Evolutionary conservation across 768 basidiomycete genomes (phyloP).

Genomic region (Macrocybe gigantea): DNA sequence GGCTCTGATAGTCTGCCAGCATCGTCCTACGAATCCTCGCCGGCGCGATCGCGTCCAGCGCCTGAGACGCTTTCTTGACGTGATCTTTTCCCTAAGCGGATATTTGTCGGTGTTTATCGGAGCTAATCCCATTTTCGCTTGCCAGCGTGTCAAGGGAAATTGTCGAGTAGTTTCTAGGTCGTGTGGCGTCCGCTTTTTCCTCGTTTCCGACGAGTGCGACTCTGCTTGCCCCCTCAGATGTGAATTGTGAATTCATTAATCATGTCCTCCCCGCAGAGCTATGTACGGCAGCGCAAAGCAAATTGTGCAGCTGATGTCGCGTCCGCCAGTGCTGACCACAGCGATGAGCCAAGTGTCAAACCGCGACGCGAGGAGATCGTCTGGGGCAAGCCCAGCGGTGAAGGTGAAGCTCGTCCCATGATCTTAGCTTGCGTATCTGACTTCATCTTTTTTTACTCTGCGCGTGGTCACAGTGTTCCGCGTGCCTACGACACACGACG

Average conservation of each 20-base stretch:
- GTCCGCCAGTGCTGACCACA: no score
- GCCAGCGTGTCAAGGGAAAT: no score
- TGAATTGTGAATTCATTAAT: constrained; percentile 1
- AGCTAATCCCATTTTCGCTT: no score
- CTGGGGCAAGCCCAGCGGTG: constrained; percentile 81
- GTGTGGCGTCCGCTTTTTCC: constrained; percentile 1
- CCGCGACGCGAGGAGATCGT: constrained; percentile 52
- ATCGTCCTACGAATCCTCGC: constrained; percentile 42
- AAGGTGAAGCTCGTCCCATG: constrained; percentile 39
- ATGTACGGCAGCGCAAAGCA: constrained; percentile 27
- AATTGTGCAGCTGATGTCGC: no score
- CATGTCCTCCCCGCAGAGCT: constrained; percentile 18
- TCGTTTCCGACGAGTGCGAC: constrained; percentile 3
- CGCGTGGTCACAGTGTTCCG: constrained; percentile 62
- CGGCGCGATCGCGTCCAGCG: constrained; percentile 38
- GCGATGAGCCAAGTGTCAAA: constrained; percentile 3
- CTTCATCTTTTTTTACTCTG: not conserved
- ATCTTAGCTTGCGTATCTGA: no score
- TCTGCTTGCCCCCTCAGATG: not conserved
- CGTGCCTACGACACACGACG: constrained; percentile 89
- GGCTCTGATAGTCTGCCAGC: constrained; percentile 38
- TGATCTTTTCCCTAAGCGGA: constrained; percentile 38
- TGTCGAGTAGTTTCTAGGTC: not conserved
- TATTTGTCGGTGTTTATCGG: no score
- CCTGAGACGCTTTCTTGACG: constrained; percentile 42